These are phyloP conservation scores for Candida methanosorbosa DNA, from an alignment of 805 yeast genomes.

Conservation along the genomic window DNA sequence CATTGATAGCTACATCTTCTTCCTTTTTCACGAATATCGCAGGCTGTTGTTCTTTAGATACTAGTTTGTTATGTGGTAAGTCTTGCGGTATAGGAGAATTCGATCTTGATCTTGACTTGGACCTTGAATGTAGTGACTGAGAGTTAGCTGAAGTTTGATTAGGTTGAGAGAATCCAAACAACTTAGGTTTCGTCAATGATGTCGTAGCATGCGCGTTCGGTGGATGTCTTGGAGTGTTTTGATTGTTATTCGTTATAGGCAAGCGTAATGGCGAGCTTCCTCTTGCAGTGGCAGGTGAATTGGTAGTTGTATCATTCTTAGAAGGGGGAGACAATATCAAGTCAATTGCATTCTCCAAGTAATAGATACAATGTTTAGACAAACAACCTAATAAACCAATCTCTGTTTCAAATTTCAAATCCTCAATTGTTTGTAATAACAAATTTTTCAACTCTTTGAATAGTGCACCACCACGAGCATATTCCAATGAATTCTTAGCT, in stretches of 20 bases:
- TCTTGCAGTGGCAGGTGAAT: too few species aligned
- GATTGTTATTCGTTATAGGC: too few species aligned
- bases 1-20: slow-evolving; percentile 22
- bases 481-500: slow-evolving; percentile 73
- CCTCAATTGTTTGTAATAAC: slow-evolving; percentile 39
- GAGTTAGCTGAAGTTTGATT: background rate
- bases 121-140: too few species aligned
- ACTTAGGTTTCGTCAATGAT: background rate
- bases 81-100: too few species aligned
- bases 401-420: slow-evolving; percentile 41
- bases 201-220: too few species aligned
- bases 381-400: slow-evolving; percentile 54
- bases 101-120: too few species aligned
- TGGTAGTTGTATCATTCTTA: background rate
- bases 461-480: slow-evolving; percentile 74
- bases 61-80: too few species aligned
- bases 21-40: slow-evolving; percentile 8
- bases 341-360: slow-evolving; percentile 52
- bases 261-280: too few species aligned
- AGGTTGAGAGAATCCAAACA: background rate
- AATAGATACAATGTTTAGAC: slow-evolving; percentile 44
- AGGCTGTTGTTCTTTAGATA: too few species aligned
- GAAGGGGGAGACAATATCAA: slow-evolving; percentile 47
- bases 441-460: slow-evolving; percentile 60
- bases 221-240: too few species aligned